A percentile compares a stretch with the other conserved stretches of the same genome.
Conservation (phyloP, 176 grass and related monocot species). For the Juncus inflexus region DNA sequence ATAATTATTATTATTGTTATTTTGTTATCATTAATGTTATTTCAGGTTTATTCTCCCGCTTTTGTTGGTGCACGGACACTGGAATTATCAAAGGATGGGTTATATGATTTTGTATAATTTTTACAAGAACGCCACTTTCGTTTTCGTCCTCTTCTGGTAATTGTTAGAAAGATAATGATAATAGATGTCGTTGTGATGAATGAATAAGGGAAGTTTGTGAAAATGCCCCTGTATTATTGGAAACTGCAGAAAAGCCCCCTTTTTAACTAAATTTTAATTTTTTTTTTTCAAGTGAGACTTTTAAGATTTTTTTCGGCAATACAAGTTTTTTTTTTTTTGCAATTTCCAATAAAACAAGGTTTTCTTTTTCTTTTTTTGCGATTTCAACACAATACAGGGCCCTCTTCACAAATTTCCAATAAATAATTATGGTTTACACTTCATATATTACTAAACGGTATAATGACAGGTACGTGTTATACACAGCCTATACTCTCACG, state of each 20-base stretch:
- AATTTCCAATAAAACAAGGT: no score
- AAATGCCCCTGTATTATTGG: not conserved
- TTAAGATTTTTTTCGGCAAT: no score
- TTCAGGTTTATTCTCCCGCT: slow-evolving; percentile 64
- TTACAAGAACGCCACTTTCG: slow-evolving; percentile 85
- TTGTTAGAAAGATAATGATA: not conserved
- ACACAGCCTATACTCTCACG: slow-evolving; percentile 68
- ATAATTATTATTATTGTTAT: no score
- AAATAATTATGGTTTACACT: not conserved
- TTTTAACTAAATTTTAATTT: no score
- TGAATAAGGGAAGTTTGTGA: no score
- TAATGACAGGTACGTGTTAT: slow-evolving; percentile 76
- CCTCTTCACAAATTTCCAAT: not conserved
- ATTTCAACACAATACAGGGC: no score
- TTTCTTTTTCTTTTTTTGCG: not conserved
- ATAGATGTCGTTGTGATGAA: no score
- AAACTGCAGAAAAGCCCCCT: not conserved
- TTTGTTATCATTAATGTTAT: no score
- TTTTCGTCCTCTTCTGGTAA: slow-evolving; percentile 91
- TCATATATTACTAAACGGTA: not conserved
- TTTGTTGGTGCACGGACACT: slow-evolving; percentile 84
- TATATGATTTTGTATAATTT: slow-evolving; percentile 98
- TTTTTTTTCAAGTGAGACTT: no score
- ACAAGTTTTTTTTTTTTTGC: no score
- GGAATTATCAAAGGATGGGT: slow-evolving; percentile 88